Evolutionary conservation across 2,329 filamentous ascomycete species (phyloP).

Genomic region (Hymenoscyphus linearis): DNA sequence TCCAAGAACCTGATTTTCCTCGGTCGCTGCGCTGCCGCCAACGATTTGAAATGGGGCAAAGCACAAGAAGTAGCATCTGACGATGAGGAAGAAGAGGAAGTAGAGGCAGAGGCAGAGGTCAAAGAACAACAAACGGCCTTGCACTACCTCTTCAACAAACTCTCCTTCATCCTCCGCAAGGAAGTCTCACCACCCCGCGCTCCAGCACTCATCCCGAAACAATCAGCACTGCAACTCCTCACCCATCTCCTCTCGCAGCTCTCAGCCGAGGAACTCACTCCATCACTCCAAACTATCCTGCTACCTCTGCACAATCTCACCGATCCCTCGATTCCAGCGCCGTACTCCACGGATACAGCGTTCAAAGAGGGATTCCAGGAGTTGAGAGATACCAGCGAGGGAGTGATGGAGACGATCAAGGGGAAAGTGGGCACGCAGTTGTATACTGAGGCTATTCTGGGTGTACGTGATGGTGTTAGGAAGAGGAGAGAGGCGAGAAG

Average conservation of each 20-base stretch:
- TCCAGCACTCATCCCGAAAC: slow-evolving; percentile 65
- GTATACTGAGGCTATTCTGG: slow-evolving; percentile 69
- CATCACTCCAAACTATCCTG: slow-evolving; percentile 60
- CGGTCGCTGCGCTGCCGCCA: slow-evolving; percentile 58
- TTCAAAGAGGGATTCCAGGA: slow-evolving; percentile 67
- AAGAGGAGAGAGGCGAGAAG: slow-evolving; percentile 67
- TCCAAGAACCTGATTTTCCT: slow-evolving; percentile 82
- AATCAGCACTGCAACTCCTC: slow-evolving; percentile 68
- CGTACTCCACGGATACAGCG: slow-evolving; percentile 63
- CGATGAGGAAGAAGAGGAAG: slow-evolving; percentile 37
- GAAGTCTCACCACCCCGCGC: slow-evolving; percentile 60
- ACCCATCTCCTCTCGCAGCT: slow-evolving; percentile 63
- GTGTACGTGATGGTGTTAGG: slow-evolving; percentile 68
- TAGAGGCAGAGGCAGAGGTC: slow-evolving; percentile 42
- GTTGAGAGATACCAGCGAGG: slow-evolving; percentile 66
- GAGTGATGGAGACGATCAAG: slow-evolving; percentile 77
- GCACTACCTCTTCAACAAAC: slow-evolving; percentile 71
- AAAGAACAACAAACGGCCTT: slow-evolving; percentile 47
- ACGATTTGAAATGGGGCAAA: slow-evolving; percentile 43
- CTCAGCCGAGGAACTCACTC: slow-evolving; percentile 49
- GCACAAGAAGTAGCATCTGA: slow-evolving; percentile 40
- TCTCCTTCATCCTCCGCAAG: slow-evolving; percentile 73
- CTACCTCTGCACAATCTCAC: slow-evolving; percentile 77
- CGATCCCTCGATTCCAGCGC: slow-evolving; percentile 67
- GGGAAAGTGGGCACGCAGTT: slow-evolving; percentile 75